phyloP scores from a whole-genome alignment of 257 asterid genomes.

The Petrea volubilis region DNA sequence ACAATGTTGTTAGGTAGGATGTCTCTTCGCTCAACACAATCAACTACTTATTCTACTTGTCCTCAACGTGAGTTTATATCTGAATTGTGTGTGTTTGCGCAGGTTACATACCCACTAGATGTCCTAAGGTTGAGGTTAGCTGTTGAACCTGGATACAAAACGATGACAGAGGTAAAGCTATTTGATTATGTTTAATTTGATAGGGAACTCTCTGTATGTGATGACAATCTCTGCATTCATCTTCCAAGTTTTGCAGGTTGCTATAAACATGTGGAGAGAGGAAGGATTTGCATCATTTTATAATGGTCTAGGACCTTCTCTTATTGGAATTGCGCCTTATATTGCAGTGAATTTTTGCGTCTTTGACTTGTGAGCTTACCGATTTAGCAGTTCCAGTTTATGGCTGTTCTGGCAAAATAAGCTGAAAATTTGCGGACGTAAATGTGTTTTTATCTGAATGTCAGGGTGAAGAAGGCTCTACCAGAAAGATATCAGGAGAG shows the following conservation, averaged over 20 bases:
- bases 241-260: conserved; percentile 62
- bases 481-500: conserved; percentile 86
- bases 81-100: conserved; percentile 27
- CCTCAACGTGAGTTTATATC: conserved; percentile 17
- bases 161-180: conserved; percentile 77
- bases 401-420: conserved; percentile 8
- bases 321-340: conserved; percentile 93
- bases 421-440: background rate
- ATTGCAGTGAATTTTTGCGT: conserved; percentile 95
- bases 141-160: conserved; percentile 82
- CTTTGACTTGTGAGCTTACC: conserved; percentile 90
- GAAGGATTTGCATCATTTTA: conserved; percentile 87
- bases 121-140: conserved; percentile 91
- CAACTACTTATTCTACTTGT: conserved; percentile 12
- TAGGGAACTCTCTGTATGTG: conserved; percentile 4
- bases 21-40: background rate
- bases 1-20: background rate
- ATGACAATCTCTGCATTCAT: conserved; percentile 21
- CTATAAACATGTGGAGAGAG: conserved; percentile 80
- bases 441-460: conserved; percentile 24
- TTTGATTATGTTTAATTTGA: conserved; percentile 6
- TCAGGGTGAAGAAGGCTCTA: conserved; percentile 87
- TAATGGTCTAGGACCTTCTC: conserved; percentile 94
- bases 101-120: conserved; percentile 93
- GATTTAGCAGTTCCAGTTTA: conserved; percentile 22